These are phyloP conservation scores for Tuber melanosporum DNA, from an alignment of 495 filamentous ascomycete species.

Conservation along the genomic window DNA sequence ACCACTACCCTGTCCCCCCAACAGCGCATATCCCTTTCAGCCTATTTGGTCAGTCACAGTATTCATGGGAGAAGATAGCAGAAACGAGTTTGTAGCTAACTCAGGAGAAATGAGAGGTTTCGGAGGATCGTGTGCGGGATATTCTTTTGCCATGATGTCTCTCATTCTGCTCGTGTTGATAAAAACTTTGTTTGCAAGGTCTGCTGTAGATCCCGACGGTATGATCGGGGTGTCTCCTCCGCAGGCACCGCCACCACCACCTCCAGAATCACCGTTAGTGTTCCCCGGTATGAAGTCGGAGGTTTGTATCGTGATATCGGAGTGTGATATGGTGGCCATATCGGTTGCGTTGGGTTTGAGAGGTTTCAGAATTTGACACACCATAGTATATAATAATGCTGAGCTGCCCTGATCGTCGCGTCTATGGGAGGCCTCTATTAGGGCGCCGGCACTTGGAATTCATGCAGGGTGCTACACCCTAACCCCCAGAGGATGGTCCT, in stretches of 20 bases:
- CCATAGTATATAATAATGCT: neutral
- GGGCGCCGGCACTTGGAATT: neutral
- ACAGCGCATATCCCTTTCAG: too few relatives aligned
- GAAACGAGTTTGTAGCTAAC: too few relatives aligned
- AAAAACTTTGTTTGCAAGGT: conserved; percentile 24
- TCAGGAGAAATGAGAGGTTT: too few relatives aligned
- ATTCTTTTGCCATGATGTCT: conserved; percentile 69
- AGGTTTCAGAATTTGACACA: neutral
- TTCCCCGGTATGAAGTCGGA: neutral
- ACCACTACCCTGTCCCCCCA: too few relatives aligned
- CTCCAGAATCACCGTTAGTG: neutral
- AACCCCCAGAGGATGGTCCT: neutral
- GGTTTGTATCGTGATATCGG: neutral
- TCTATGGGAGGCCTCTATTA: neutral
- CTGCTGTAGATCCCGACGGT: neutral
- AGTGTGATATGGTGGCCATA: neutral
- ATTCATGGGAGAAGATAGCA: too few relatives aligned
- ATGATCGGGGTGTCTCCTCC: neutral
- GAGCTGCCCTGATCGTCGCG: neutral
- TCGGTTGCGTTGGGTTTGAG: neutral
- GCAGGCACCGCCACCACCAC: neutral
- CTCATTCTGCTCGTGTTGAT: conserved; percentile 34
- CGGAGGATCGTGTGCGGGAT: too few relatives aligned
- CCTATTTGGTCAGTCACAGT: too few relatives aligned
- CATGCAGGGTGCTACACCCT: neutral